Base-by-base conservation (phyloP, 805 yeast species). In the Starmera pachycereana region DNA sequence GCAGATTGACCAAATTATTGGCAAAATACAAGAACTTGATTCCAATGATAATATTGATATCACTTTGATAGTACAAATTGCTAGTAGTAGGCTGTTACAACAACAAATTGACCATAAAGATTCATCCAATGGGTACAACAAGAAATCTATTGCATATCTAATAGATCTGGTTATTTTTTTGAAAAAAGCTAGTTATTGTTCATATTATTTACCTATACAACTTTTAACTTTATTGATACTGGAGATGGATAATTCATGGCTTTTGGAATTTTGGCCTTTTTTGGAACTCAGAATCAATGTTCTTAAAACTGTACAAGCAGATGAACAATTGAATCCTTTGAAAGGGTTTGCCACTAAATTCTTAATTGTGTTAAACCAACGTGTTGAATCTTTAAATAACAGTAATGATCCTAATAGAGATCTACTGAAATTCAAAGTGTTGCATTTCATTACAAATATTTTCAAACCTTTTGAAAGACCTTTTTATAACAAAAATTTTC, bases 211-310 rank as follows among this genome's bases (percentile, higher is more conserved):
- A 28, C 47, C 50, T 4, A 38, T 46, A 14, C 31, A 44, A 27
- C 29, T 53, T 13, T 12, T 47, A 5, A 30, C 32, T 4, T 16
- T 25, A 1, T 18, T 48, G 4, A 29, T 54, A 12, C 40, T 28
- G 4, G 46, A 39, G 12, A 29, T 42, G 2, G 30, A 48, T 3
- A 40, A 40, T 2, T 43, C 43, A 7, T 44, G 48, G 49, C 37
- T 53, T 2, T 30, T 54, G 9, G 32, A 33, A 10, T 52, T 54
- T 29, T 53, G 54, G 55, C 34, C 48, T 0, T 53, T 33, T 33
- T 40, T 54, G n/a, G 42, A 50, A 3, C 10, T 13, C 7, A 40
- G 58, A 36, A 36, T 33, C 7, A 29, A 40, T 3, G 29, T 29
- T 6, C 32, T 40, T 11, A 25, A 35, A 27, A n/a, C 12, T 9